Conservation (phyloP, 768 basidiomycete genomes). For the Sporobolomyces roseus region DNA sequence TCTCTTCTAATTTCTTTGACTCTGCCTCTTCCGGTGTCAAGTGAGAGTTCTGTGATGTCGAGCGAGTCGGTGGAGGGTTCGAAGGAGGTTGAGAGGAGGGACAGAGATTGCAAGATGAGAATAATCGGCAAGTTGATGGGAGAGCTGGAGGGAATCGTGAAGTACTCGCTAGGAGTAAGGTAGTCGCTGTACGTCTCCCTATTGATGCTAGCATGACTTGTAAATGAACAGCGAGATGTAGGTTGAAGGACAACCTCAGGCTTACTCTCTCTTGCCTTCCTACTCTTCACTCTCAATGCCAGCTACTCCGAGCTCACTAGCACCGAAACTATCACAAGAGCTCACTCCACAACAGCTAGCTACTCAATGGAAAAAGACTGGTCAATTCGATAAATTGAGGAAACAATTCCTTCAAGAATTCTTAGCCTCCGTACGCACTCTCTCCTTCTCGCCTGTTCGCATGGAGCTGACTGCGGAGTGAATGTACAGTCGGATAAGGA, state of each 20-base stretch:
- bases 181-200: too few species aligned
- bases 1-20: slow-evolving; percentile 27
- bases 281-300: too few species aligned
- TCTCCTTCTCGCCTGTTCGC: background rate
- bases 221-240: too few species aligned
- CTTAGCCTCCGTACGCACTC: slow-evolving; percentile 10
- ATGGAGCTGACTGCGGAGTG: background rate
- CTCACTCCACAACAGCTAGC: slow-evolving; percentile 27
- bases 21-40: slow-evolving; percentile 30
- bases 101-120: background rate
- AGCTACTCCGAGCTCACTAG: background rate
- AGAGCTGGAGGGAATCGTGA: background rate
- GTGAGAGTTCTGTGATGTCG: slow-evolving; percentile 4
- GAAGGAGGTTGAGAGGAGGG: background rate
- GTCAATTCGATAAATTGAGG: slow-evolving; percentile 30
- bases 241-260: too few species aligned
- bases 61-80: background rate
- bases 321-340: background rate
- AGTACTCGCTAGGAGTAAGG: too few species aligned
- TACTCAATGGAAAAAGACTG: slow-evolving; percentile 16
- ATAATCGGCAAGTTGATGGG: background rate
- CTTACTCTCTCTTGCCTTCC: too few species aligned
- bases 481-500: slow-evolving; percentile 14
- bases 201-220: background rate
- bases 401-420: slow-evolving; percentile 23